Evolutionary conservation across 75 land plant species (phyloP), one percentile per base, ranked within the genome.

Genomic region (Cryptomeria japonica): DNA sequence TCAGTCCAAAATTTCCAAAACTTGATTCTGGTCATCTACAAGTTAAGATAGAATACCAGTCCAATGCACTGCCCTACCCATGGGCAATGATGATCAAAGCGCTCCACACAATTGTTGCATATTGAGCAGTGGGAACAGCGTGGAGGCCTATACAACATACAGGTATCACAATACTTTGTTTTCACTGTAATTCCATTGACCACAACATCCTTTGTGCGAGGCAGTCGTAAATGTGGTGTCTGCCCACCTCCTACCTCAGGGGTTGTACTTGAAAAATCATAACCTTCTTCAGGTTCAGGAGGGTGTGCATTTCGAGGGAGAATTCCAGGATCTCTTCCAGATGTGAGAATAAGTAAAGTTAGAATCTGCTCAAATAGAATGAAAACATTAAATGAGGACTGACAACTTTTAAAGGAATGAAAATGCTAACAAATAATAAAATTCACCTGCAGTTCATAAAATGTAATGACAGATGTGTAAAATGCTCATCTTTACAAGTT

Each of bases 241-340:
- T 91, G 97, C 73, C 89, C 95, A 72, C 93, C 92, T 31, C 90
- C 94, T 88, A 76, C 80, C 39, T 94, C 96, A 4, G 84, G 85
- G 42, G 86, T 89, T 76, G 88, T 87, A 25, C 79, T 73, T 12
- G 75, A 70, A 16, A 93, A 88, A 73, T 95, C 92, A 41, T 84
- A 87, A 28, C 87, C 91, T 83, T 95, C 97, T 12, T 93, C 93
- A 3, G 89, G 93, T 83, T 96, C 97, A 36, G 97, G 97, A 42
- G 97, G 97, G 42, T 95, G 95, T 55, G 93, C 7, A 86, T 93
- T 96, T 2, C 96, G 95, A 70, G 97, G 96, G 78, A 96, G 86
- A 39, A 97, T 97, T 47, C 99, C 99, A 82, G 99, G 97, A 92
- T 96, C 99, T 91, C 96, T 95, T 84, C 95, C 95, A 36, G 99